Evolutionary conservation across 177 flowering plant genomes (phyloP), one percentile per base, ranked within the genome.

Genomic region (Tripterygium wilfordii): DNA sequence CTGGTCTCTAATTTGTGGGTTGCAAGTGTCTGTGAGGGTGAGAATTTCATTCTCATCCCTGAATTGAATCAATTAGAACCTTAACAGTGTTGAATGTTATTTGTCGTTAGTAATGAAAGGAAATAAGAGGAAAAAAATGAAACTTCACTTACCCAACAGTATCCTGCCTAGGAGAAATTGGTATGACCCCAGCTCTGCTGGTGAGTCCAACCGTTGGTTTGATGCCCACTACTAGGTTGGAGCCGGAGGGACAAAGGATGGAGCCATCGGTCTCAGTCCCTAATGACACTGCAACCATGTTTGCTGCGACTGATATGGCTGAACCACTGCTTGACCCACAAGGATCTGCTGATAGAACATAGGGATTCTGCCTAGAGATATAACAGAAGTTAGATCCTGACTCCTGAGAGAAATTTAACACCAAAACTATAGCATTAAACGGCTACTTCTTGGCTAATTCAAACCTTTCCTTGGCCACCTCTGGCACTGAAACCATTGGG

Each of bases 401-500:
- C 12, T 30, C 33, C 33, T 6, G 33, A 7, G 7, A 30, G 33
- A 30, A 30, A 6, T 30, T 30, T 30, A 30, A 30, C 12, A 30
- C 12, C 33, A 7, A 30, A 30, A 30, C 33, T 6, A 8, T 9
- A 47, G n/a, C 6, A 29, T 45, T 15, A 15, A 16, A 30, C 16
- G 4, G 28, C 1, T 20, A 17, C 4, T 12, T 4, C 31, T 16
- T 49, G 8, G 24, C 22, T 0, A 37, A 6, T 37, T 21, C 41
- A 4, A 24, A 63, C 67, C 57, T 21, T 43, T 5, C 67, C 72
- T 46, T 57, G 66, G 28, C 75, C 80, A 18, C 60, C 46, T 57
- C 79, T 53, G n/a, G 66, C 75, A 33, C 71, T 48, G 77, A 82
- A 82, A 8, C 78, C 85, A 18, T 10, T 22, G 0, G 73, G 78